Base-by-base conservation (phyloP, 192 early-diverging fungal species). In the Rhizophagus clarus region DNA sequence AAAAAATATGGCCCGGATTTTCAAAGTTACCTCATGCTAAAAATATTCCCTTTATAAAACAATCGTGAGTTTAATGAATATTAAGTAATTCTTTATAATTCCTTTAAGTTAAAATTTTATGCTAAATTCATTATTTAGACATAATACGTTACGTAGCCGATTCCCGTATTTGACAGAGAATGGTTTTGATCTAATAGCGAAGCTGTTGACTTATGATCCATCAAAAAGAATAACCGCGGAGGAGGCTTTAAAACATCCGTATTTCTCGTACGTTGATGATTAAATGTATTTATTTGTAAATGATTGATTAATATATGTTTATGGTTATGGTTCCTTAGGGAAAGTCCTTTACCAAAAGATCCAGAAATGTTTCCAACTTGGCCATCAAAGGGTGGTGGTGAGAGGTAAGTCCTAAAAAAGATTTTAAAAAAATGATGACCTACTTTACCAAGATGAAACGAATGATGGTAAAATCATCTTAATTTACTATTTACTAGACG, bases 321-420 rank as follows among this genome's bases (percentile, higher is more conserved):
- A n/a, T 29, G 29, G n/a, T 45, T 24, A 34, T 72, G 8, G 11
- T 62, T 9, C 14, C 45, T 40, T 75, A 93, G 91, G 1, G 96
- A 97, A 76, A 84, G 85, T 51, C 96, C 97, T 24, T 85, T 88
- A 31, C 96, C 97, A 26, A 97, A 98, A 83, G 93, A 98, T 81
- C 95, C 97, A 5, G 90, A 92, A 51, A 86, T 98, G 86, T 98
- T 99, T 82, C 97, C 97, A 10, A 97, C 96, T 0, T 99, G 95
- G 90, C 97, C 97, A 0, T 91, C 94, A 7, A 93, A 93, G 79
- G 84, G 87, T 1, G 79, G 82, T 34, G 87, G 89, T 28, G 90
- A 92, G 76, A 87, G 83, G 88, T 89, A 86, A 76, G 8, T 40
- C 37, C 8, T 37, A 31, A 37, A 20, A 1, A 22, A 22, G 45